phyloP scores from a whole-genome alignment of 441 rosid species.

The Gossypium davidsonii region DNA sequence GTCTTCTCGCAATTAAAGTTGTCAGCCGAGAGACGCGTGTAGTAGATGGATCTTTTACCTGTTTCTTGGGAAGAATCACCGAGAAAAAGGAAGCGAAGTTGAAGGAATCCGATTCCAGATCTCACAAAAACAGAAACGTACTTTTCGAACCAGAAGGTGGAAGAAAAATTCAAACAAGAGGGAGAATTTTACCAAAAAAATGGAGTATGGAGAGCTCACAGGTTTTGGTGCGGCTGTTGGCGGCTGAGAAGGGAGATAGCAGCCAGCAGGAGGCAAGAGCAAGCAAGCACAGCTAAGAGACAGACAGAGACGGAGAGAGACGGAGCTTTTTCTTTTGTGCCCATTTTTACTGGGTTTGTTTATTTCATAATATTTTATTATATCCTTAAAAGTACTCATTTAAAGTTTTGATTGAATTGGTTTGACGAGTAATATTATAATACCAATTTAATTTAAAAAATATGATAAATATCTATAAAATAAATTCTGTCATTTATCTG shows the following conservation, averaged over 20 bases:
- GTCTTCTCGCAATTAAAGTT: background rate
- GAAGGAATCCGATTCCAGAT: constrained; percentile 6
- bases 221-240: background rate
- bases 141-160: constrained; percentile 1
- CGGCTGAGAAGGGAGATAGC: background rate
- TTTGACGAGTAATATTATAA: background rate
- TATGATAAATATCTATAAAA: background rate
- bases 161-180: background rate
- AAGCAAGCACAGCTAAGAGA: constrained; percentile 6
- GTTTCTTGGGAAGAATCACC: background rate
- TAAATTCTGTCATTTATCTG: too few species aligned
- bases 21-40: background rate
- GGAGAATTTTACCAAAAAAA: background rate
- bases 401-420: background rate
- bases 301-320: background rate
- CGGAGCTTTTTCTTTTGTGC: background rate
- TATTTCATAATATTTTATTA: constrained; percentile 16
- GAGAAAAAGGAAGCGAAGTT: background rate
- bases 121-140: background rate
- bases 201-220: background rate
- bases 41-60: background rate
- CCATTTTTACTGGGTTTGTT: background rate
- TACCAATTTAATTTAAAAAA: background rate
- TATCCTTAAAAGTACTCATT: background rate
- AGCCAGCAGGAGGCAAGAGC: background rate